Evolutionary conservation across 2,329 filamentous ascomycete species (phyloP).

Genomic region (Arthrinium phaeospermum): DNA sequence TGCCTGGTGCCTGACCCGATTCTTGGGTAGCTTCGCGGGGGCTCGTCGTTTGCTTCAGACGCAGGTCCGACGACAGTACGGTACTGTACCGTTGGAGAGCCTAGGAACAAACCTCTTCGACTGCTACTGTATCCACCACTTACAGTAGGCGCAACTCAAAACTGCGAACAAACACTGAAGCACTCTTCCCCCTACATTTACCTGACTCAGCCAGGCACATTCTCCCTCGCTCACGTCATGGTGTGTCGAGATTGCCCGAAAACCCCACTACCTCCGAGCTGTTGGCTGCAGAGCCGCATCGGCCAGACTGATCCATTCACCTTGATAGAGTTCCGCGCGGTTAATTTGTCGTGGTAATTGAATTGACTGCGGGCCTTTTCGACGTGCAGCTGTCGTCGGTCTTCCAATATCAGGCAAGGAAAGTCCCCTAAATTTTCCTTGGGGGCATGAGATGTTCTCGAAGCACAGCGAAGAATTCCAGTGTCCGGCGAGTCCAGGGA

Average conservation of each 20-base stretch:
- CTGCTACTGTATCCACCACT: neutral
- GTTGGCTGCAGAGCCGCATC: neutral
- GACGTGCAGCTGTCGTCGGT: neutral
- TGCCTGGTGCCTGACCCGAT: conserved; percentile 14
- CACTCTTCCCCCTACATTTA: neutral
- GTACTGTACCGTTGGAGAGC: neutral
- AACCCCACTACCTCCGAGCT: neutral
- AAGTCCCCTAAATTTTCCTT: neutral
- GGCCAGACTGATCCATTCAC: neutral
- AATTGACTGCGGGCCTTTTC: neutral
- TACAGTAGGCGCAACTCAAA: neutral
- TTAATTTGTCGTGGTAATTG: neutral
- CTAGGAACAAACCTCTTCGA: neutral
- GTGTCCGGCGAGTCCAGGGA: neutral
- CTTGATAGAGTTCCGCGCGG: neutral
- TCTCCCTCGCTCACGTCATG: neutral
- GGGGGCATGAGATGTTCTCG: neutral
- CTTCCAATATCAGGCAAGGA: neutral
- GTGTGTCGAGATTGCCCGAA: neutral
- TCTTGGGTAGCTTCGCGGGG: neutral
- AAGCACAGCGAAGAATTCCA: no score
- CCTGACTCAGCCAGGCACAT: conserved; percentile 4
- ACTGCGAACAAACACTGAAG: neutral
- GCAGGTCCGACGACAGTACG: neutral
- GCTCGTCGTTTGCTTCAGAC: neutral